Evolutionary conservation across 2,329 filamentous ascomycete genomes (phyloP), one percentile per base, ranked within the genome.

Genomic region (Diaporthe humulicola): DNA sequence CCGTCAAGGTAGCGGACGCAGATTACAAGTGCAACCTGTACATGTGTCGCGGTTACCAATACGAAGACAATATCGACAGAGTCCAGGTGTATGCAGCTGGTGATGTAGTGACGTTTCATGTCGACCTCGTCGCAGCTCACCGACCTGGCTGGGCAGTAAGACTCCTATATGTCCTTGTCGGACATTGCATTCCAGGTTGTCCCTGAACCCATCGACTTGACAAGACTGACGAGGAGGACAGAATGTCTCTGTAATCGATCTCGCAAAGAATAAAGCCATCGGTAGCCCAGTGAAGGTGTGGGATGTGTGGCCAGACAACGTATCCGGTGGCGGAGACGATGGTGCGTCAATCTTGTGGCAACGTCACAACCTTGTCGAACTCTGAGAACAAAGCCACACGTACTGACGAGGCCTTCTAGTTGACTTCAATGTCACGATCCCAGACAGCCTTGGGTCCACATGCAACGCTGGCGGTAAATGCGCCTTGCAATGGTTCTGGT

Each of bases 401-500:
- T 25, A 28, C 45, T 67, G 9, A 67, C 45, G 40, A 38, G 14
- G 28, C 4, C 14, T 36, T 52, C 15, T 67, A 67, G 64, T 67
- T 17, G 64, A 67, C 30, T 67, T 67, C 64, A 67, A 67, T 45
- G 52, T 67, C 4, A 67, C 64, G 14, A 54, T 67, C 33, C 64
- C 64, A 17, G 9, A 40, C 42, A 38, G 42, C 22, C 64, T 67
- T 28, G 45, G 42, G 6, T 52, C 64, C 10, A 33, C 30, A 67
- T 52, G 45, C 45, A 52, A 17, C 22, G 22, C 14, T 19, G 64
- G 64, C 22, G 64, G 64, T 28, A 67, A 67, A 52, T 67, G 64
- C 40, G 64, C 64, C 22, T n/a, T 67, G n/a, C 64, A 67, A 22
- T 67, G 64, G 64, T 67, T 12, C 17, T 67, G 64, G 64, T 67